Percentiles rank a stretch among this genome's conserved stretches.
phyloP scores from a whole-genome alignment of 2,329 filamentous ascomycete species.

The Coleophoma eucalyptorum region DNA sequence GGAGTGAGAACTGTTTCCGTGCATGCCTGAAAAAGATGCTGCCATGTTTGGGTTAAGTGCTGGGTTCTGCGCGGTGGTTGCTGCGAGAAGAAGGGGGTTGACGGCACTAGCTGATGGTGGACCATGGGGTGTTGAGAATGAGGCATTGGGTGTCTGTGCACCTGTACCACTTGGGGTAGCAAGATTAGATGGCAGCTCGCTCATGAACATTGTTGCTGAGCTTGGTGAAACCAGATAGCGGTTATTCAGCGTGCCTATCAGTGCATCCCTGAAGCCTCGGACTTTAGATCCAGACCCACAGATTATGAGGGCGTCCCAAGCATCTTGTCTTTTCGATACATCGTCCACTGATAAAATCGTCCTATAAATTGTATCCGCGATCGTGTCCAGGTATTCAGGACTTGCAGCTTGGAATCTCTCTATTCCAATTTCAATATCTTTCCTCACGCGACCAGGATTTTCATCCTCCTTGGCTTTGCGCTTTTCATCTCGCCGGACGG shows the following conservation, averaged over 20 bases:
- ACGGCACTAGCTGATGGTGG: conserved; percentile 60
- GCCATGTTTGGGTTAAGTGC: conserved; percentile 32
- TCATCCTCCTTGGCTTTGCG: conserved; percentile 23
- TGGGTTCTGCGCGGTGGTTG: conserved; percentile 61
- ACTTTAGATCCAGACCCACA: conserved; percentile 79
- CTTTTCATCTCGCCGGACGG: conserved; percentile 23
- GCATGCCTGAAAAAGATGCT: conserved; percentile 18
- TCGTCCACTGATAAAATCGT: conserved; percentile 81
- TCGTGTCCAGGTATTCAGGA: conserved; percentile 73
- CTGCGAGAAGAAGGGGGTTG: conserved; percentile 88
- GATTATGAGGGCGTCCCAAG: conserved; percentile 91
- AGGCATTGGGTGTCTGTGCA: conserved; percentile 69
- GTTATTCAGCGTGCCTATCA: conserved; percentile 72
- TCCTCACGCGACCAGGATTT: conserved; percentile 51
- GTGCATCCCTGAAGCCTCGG: conserved; percentile 82
- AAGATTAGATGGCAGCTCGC: conserved; percentile 90
- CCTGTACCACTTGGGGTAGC: conserved; percentile 89
- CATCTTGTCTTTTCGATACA: conserved; percentile 74
- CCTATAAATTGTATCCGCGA: conserved; percentile 79
- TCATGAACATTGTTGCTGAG: conserved; percentile 94
- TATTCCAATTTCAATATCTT: conserved; percentile 71
- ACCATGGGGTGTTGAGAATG: conserved; percentile 47
- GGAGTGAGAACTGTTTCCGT: conserved; percentile 46
- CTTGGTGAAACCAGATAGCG: conserved; percentile 90
- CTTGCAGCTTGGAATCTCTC: conserved; percentile 71